Evolutionary conservation across 1,284 basidiomycete genomes (phyloP).

Genomic region (Leccinum holopus): DNA sequence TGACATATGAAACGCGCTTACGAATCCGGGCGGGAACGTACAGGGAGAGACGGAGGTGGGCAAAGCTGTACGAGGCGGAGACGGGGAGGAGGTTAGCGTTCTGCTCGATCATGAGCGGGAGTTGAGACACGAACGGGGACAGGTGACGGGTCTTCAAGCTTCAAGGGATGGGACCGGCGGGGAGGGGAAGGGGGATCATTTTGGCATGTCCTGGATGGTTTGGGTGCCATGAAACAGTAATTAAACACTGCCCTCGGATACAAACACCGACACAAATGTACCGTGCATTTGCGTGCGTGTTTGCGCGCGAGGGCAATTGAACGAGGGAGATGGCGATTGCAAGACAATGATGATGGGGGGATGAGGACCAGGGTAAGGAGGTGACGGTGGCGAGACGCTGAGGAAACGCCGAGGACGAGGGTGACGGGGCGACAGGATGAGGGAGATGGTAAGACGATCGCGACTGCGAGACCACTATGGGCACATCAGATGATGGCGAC

Average conservation of each 20-base stretch:
- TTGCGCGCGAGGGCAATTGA: no score
- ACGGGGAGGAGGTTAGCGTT: conserved; percentile 40
- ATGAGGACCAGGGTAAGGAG: no score
- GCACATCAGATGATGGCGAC: no score
- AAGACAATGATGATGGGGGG: no score
- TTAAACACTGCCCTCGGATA: conserved; percentile 15
- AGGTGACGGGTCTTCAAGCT: conserved; percentile 15
- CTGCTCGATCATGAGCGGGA: conserved; percentile 44
- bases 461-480: no score
- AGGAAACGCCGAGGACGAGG: no score
- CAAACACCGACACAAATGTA: no score
- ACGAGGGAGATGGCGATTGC: no score
- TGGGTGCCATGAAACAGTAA: conserved; percentile 35
- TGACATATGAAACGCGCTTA: conserved; percentile 32
- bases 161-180: conserved; percentile 12
- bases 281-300: no score
- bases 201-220: conserved; percentile 1
- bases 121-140: conserved; percentile 3
- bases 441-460: no score
- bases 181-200: conserved; percentile 4
- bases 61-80: conserved; percentile 56
- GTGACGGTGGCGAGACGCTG: no score
- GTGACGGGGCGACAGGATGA: no score
- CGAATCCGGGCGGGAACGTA: conserved; percentile 37
- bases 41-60: conserved; percentile 60